Evolutionary conservation across 495 filamentous ascomycete species (phyloP).

Genomic region (Penicillium egyptiacum): DNA sequence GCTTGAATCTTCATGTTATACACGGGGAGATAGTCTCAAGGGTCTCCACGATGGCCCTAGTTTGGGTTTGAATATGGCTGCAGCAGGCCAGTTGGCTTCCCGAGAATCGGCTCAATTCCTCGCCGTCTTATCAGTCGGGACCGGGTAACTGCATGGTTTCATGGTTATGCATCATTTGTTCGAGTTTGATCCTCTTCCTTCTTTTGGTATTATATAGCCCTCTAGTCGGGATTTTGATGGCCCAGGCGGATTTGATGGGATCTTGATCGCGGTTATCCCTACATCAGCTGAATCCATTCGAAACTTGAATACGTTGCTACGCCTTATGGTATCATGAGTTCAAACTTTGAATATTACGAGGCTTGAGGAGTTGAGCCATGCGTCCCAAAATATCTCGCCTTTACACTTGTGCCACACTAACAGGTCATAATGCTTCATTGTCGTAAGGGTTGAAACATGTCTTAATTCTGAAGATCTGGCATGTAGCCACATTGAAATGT

Average conservation of each 20-base stretch:
- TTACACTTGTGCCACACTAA: background rate
- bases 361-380: background rate
- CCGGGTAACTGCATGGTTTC: constrained; percentile 8
- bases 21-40: background rate
- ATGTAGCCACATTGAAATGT: background rate
- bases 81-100: constrained; percentile 2
- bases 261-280: background rate
- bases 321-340: background rate
- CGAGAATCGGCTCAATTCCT: constrained; percentile 19
- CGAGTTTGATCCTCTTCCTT: background rate
- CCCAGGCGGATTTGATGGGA: constrained; percentile 1
- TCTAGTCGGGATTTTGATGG: constrained; percentile 7
- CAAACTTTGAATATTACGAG: background rate
- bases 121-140: constrained; percentile 15
- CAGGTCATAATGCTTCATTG: background rate
- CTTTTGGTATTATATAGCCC: background rate
- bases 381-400: background rate
- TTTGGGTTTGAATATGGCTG: background rate
- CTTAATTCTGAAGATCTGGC: background rate
- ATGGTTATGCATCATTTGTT: background rate
- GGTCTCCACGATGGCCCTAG: constrained; percentile 1
- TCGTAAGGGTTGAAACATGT: constrained; percentile 2
- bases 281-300: background rate
- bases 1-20: background rate
- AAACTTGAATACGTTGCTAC: background rate